Conservation (phyloP, 495 filamentous ascomycete species). For the Penicillium silybi region DNA sequence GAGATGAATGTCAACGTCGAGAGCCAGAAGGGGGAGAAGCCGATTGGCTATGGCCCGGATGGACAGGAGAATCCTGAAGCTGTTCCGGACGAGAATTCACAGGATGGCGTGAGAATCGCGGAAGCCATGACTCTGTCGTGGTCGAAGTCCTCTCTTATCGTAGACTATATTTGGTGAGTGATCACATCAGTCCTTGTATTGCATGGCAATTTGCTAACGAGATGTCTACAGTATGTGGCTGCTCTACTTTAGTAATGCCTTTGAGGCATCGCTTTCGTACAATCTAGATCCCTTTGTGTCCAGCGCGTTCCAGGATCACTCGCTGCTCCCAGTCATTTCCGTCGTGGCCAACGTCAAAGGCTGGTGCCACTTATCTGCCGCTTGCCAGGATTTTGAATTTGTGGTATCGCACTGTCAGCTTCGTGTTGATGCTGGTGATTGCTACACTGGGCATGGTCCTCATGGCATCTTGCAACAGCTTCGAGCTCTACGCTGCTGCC, state of each 20-base stretch:
- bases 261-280: constrained; percentile 25
- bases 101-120: constrained; percentile 32
- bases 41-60: neutral
- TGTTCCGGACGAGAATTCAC: constrained; percentile 13
- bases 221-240: constrained; percentile 30
- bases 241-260: constrained; percentile 39
- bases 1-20: constrained; percentile 6
- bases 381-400: constrained; percentile 65
- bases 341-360: constrained; percentile 44
- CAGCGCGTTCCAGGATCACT: constrained; percentile 54
- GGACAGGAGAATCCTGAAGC: neutral
- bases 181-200: neutral
- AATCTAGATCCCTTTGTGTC: constrained; percentile 27
- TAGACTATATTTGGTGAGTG: constrained; percentile 16
- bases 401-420: constrained; percentile 54
- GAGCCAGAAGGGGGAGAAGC: neutral
- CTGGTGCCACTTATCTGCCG: constrained; percentile 40
- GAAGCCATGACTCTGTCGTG: constrained; percentile 35
- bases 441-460: constrained; percentile 38
- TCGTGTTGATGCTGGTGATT: constrained; percentile 38
- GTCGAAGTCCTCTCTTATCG: constrained; percentile 26
- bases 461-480: constrained; percentile 28
- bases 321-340: constrained; percentile 51
- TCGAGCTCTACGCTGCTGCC: neutral
- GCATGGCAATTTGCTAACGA: neutral